phyloP scores from a whole-genome alignment of 345 rosid genomes.

The Viola odorata region DNA sequence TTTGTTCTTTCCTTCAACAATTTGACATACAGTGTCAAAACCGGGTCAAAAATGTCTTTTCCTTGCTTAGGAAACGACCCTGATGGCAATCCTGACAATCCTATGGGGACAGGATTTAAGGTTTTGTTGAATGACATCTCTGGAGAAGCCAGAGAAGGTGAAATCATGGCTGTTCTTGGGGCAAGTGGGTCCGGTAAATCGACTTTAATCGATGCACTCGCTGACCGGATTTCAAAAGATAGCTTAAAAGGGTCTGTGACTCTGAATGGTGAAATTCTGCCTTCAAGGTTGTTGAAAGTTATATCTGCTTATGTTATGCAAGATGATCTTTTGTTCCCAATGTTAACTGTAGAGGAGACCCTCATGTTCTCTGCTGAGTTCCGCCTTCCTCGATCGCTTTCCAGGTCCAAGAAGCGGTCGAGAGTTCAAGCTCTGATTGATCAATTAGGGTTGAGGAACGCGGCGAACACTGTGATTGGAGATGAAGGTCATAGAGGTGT shows the following conservation, averaged over 20 bases:
- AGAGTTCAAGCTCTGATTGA: slow-evolving; percentile 87
- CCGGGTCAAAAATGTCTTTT: slow-evolving; percentile 29
- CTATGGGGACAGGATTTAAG: slow-evolving; percentile 1
- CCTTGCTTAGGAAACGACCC: slow-evolving; percentile 25
- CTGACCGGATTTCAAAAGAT: slow-evolving; percentile 64
- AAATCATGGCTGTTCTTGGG: slow-evolving; percentile 86
- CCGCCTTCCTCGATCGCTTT: slow-evolving; percentile 80
- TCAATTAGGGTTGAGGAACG: slow-evolving; percentile 66
- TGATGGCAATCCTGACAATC: slow-evolving; percentile 1
- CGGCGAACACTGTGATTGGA: slow-evolving; percentile 82
- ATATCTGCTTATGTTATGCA: slow-evolving; percentile 97
- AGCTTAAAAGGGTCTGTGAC: slow-evolving; percentile 71
- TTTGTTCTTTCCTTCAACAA: slow-evolving; percentile 68
- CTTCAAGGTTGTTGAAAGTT: slow-evolving; percentile 64
- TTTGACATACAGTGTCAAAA: slow-evolving; percentile 66
- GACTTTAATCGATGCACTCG: slow-evolving; percentile 83
- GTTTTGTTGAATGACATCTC: slow-evolving; percentile 22
- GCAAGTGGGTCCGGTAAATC: slow-evolving; percentile 96
- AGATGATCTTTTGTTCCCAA: slow-evolving; percentile 87
- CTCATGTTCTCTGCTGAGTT: slow-evolving; percentile 93
- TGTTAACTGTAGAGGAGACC: slow-evolving; percentile 91
- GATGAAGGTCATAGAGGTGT: slow-evolving; percentile 95
- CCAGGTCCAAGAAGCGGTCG: slow-evolving; percentile 58
- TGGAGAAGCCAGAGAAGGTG: slow-evolving; percentile 36
- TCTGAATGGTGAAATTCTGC: slow-evolving; percentile 70